These are phyloP conservation scores for Mallotus repandus DNA, from an alignment of 441 rosid species.

Conservation along the genomic window DNA sequence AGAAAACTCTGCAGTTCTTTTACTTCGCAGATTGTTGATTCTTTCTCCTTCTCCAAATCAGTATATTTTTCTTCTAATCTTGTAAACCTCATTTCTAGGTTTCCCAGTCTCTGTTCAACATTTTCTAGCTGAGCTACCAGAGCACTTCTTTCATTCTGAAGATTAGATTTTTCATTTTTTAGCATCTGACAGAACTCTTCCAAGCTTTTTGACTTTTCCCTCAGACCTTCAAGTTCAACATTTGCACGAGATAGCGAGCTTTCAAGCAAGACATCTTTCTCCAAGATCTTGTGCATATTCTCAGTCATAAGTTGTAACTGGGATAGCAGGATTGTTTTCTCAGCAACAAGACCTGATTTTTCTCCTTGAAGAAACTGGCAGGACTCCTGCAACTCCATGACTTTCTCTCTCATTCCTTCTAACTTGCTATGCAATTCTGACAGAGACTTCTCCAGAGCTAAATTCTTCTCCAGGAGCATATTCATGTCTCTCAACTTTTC, in stretches of 20 bases:
- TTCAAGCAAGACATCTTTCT: constrained; percentile 58
- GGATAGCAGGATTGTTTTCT: constrained; percentile 66
- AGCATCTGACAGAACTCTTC: constrained; percentile 69
- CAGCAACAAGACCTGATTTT: constrained; percentile 59
- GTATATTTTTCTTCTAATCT: constrained; percentile 47
- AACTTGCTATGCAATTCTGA: constrained; percentile 68
- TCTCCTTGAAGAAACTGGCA: constrained; percentile 67
- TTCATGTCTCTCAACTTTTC: constrained; percentile 25
- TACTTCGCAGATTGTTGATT: constrained; percentile 49
- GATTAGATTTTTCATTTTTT: constrained; percentile 55
- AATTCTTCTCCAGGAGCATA: constrained; percentile 55
- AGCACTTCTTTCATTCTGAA: constrained; percentile 52
- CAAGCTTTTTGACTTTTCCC: constrained; percentile 54
- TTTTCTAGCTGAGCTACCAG: constrained; percentile 54
- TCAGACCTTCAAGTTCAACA: constrained; percentile 68
- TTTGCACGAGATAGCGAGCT: constrained; percentile 58
- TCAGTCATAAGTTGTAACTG: constrained; percentile 74
- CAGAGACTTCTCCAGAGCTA: constrained; percentile 63
- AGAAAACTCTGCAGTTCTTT: constrained; percentile 60
- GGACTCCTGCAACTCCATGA: constrained; percentile 59
- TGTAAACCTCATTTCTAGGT: constrained; percentile 67
- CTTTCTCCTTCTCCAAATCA: constrained; percentile 64
- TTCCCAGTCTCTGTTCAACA: constrained; percentile 58
- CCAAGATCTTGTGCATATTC: constrained; percentile 53
- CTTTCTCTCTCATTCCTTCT: constrained; percentile 63